phyloP scores from a whole-genome alignment of 2,329 filamentous ascomycete genomes.

The Penicillium sp. region DNA sequence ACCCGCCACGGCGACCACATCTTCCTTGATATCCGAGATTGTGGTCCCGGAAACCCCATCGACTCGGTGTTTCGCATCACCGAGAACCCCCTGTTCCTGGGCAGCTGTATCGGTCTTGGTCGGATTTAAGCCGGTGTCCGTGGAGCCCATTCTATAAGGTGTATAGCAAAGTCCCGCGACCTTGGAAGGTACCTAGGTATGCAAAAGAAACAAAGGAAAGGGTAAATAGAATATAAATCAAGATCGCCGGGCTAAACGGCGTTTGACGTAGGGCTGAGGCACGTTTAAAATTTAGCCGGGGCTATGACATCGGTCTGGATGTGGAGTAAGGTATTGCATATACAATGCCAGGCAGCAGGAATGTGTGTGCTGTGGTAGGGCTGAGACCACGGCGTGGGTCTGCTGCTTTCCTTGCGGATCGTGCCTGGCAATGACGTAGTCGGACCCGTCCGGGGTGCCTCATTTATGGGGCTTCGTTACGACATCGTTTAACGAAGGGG shows the following conservation, averaged over 20 bases:
- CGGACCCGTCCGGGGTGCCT: slow-evolving; percentile 9
- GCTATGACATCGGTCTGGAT: slow-evolving; percentile 12
- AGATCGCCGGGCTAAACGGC: slow-evolving; percentile 17
- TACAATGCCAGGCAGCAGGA: slow-evolving; percentile 5
- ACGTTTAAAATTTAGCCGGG: not conserved
- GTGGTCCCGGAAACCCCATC: slow-evolving; percentile 6
- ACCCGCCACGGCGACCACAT: slow-evolving; percentile 5
- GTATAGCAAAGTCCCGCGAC: not conserved
- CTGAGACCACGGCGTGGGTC: slow-evolving; percentile 10
- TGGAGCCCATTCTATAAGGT: not conserved
- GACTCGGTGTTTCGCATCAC: slow-evolving; percentile 8
- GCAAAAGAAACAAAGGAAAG: not conserved
- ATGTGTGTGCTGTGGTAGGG: not conserved
- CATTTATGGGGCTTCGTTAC: not conserved
- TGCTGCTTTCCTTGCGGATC: slow-evolving; percentile 2
- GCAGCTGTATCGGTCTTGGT: not conserved
- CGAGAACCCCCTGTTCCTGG: slow-evolving; percentile 3
- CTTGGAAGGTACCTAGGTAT: not conserved
- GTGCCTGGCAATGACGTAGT: slow-evolving; percentile 20
- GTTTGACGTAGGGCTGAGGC: slow-evolving; percentile 20
- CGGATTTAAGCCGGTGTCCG: not conserved
- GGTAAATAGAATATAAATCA: not conserved
- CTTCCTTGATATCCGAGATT: slow-evolving; percentile 8
- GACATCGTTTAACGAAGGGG: not conserved
- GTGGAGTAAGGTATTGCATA: not conserved